phyloP scores from a whole-genome alignment of 2,329 filamentous ascomycete genomes.

The Sporothrix protearum region DNA sequence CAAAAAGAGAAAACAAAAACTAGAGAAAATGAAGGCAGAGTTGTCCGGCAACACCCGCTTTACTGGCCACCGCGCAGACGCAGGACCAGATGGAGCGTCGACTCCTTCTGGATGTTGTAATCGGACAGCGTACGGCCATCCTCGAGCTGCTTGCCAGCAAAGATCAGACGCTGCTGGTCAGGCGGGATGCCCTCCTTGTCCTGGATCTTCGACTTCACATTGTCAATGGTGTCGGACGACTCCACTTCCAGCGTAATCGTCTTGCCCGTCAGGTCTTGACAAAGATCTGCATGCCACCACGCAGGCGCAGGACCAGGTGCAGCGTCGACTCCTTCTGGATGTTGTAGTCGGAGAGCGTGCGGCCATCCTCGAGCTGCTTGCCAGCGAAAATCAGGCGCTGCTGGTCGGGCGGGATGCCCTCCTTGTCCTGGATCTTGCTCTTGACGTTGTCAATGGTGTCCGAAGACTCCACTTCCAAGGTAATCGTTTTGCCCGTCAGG shows the following conservation, averaged over 20 bases:
- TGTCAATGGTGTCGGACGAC: conserved; percentile 66
- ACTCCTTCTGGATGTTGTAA: conserved; percentile 84
- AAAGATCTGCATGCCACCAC: conserved; percentile 76
- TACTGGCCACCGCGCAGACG: conserved; percentile 61
- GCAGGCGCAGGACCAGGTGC: conserved; percentile 74
- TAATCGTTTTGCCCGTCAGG: conserved; percentile 89
- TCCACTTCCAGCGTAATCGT: conserved; percentile 68
- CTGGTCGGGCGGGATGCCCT: conserved; percentile 91
- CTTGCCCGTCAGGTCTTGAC: conserved; percentile 70
- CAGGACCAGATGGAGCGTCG: conserved; percentile 66
- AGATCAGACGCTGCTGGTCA: conserved; percentile 68
- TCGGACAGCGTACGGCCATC: conserved; percentile 78
- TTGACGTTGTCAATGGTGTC: conserved; percentile 96
- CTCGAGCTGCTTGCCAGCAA: conserved; percentile 68
- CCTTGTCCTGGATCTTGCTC: conserved; percentile 88
- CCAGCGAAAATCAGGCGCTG: conserved; percentile 91
- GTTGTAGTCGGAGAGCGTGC: conserved; percentile 91
- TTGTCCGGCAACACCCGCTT: neutral
- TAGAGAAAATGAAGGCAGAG: neutral
- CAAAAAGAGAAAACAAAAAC: conserved; percentile 18
- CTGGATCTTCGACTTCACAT: conserved; percentile 68
- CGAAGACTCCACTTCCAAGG: conserved; percentile 80
- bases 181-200: conserved; percentile 70
- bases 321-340: conserved; percentile 89
- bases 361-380: conserved; percentile 89